Base-by-base conservation (phyloP, 2,329 filamentous ascomycete species). In the Xylariaceae sp. region DNA sequence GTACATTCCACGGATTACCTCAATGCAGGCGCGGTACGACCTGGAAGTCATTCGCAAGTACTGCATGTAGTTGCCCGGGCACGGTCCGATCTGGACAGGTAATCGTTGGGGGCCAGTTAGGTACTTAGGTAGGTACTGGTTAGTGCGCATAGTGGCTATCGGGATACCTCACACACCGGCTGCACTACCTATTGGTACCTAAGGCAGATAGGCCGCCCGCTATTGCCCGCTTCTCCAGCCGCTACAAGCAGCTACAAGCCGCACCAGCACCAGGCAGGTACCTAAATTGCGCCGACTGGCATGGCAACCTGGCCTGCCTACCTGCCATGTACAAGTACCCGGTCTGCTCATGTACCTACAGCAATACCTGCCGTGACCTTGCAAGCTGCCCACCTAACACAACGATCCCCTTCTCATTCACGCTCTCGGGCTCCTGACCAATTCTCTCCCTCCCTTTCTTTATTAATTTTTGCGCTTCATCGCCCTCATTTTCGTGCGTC, bases 401-500 rank as follows among this genome's bases (percentile, higher is more conserved):
- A 61, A 66, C 23, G 58, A 55, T 58, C 57, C 11, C 23, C 37
- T 42, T 42, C 37, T 62, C 56, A 56, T 60, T 59, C 53, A 60
- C 58, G 53, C 58, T 53, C 55, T 52, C 53, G 60, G 54, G 45
- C 53, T 42, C 54, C 44, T 37, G 48, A 59, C 59, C 57, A 59
- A 56, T 58, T 59, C 56, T 58, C 57, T 56, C 56, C 56, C 50
- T 53, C 49, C 53, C 57, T 61, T 62, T 63, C 58, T 65, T 58
- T 49, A n/a, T 45, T 59, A 56, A 64, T 62, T 65, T 65, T 66
- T 62, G 67, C 64, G 61, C 64, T 62, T 64, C 60, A 57, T 56
- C 50, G 54, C 17, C 48, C 55, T 56, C 55, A 59, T 62, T 66
- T 64, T 67, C 63, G 66, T 69, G 65, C 65, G 68, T 66, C 66